Base-by-base conservation (phyloP, 2,329 filamentous ascomycete species). In the Ophiostoma quercus region DNA sequence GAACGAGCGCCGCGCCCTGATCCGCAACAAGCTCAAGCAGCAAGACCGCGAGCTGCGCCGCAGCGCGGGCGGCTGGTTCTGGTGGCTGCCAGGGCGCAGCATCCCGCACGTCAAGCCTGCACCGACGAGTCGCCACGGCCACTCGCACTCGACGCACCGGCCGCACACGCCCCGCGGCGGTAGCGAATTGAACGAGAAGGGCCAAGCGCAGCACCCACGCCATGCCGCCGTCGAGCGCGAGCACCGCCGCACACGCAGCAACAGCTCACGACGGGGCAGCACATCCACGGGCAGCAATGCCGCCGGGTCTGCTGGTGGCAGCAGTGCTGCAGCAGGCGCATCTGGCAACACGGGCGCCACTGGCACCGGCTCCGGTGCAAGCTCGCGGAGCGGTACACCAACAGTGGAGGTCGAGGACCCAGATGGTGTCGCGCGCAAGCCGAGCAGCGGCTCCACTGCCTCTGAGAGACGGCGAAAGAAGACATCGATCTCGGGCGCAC, bases 1-100 rank as follows among this genome's bases (percentile, higher is more conserved):
- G 79, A 99, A 99, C 77, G 92, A 96, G 78, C 89, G 94, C 1
- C 88, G 95, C 14, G 86, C 90, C 2, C 81, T 91, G 70, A 82
- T 97, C 32, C 85, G 92, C 60, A 77, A 84, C 62, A 91, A 91
- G 76, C 82, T 97, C 67, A 86, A 88, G 72, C 85, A 88, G 68
- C 85, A 87, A 41, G 89, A 94, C 74, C 84, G 85, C 22, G 87
- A 90, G 72, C 80, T 92, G 54, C 88, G 90, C 14, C 88, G 87
- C 75, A 83, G 88, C 75, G 84, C 89, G 72, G 88, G 90, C 68
- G 87, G 90, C 29, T 91, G 89, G 88, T 82, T 96, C 47, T 96
- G 92, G 92, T 96, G 94, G 90, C 87, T 92, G 1, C 91, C 92
- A 0, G 92, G 90, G 84, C 81, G 85, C 43, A 85, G 71, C 12